Base-by-base conservation (phyloP, 2,329 filamentous ascomycete genomes). In the Colletotrichum higginsianum region DNA sequence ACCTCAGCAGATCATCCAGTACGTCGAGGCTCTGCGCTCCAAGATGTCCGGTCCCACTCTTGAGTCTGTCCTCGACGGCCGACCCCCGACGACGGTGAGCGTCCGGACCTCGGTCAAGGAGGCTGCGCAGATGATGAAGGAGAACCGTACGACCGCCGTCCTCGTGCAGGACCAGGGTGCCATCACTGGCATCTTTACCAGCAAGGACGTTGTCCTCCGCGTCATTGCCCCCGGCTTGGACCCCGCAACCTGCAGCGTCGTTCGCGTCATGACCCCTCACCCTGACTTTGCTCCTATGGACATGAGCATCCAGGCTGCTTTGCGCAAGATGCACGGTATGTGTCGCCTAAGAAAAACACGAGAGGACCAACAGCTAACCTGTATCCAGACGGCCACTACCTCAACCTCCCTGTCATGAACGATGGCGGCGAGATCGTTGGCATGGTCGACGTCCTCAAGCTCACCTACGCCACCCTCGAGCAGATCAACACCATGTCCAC, bases 1-100 rank as follows among this genome's bases (percentile, higher is more conserved):
- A 82, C 96, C 96, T 15, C 96, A 98, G 83, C 96, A 98, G 84
- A 97, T 99, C 77, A 99, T 99, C 78, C 95, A 98, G 82, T 99
- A 99, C 79, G 96, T 99, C 42, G 96, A 99, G 85, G 96, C 96
- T 58, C 89, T 99, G 74, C 91, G 96, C 62, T 90, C 90, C 79
- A 98, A 98, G 84, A 99, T 99, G 96, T 98, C 96, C 46, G 96
- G 96, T 3, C 96, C 96, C 21, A 99, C 96, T 1, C 88, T 99
- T 23, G 96, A 99, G 84, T 94, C 94, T 8, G 96, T 99, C 38
- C 85, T 99, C 74, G 97, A 95, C 78, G 96, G 96, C 72, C 88
- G 95, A 76, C 95, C 96, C 11, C 96, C 96, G 5, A 96, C 94
- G 2, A 98, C 96, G 1, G 96, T 99, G 73, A 98, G 94, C 73